Conservation (phyloP, 352 stramenopile genomes). For the Globisporangium abappressorium region DNA sequence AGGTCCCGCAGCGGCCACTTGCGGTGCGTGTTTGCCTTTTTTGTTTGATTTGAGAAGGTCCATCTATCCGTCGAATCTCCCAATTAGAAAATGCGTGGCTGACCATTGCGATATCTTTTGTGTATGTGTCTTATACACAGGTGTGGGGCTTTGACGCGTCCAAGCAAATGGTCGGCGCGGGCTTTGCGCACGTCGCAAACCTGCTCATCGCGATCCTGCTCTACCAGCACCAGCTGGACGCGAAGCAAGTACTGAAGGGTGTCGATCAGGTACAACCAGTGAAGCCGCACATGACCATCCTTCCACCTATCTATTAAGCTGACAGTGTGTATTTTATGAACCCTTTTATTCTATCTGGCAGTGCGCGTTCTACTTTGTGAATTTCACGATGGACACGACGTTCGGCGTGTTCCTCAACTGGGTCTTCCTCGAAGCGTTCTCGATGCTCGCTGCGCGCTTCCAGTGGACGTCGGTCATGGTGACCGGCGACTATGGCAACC, state of each 20-base stretch:
- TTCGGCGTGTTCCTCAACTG: conserved; percentile 86
- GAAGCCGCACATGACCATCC: not conserved
- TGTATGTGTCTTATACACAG: conserved; percentile 20
- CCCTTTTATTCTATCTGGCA: conserved; percentile 13
- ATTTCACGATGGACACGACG: conserved; percentile 86
- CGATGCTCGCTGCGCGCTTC: conserved; percentile 50
- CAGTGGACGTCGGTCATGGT: conserved; percentile 58
- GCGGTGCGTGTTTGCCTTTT: conserved; percentile 28
- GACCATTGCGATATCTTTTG: conserved; percentile 2
- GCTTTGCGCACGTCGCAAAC: conserved; percentile 82
- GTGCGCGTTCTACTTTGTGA: conserved; percentile 89
- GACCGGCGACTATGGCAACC: conserved; percentile 79
- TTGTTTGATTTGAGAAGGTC: not conserved
- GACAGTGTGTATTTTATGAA: conserved; percentile 4
- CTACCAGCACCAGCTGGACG: conserved; percentile 40
- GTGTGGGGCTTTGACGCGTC: conserved; percentile 84
- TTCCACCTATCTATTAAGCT: not conserved
- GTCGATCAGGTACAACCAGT: conserved; percentile 51
- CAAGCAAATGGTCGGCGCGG: conserved; percentile 85
- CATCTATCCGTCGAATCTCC: not conserved
- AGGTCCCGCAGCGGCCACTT: conserved; percentile 77
- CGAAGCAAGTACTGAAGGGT: conserved; percentile 17
- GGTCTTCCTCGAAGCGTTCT: conserved; percentile 59
- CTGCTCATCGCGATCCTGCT: conserved; percentile 86
- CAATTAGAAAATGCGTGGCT: not conserved